Evolutionary conservation across 768 basidiomycete genomes (phyloP), one percentile per base, ranked within the genome.

Genomic region (Dacryopinax spathularia): DNA sequence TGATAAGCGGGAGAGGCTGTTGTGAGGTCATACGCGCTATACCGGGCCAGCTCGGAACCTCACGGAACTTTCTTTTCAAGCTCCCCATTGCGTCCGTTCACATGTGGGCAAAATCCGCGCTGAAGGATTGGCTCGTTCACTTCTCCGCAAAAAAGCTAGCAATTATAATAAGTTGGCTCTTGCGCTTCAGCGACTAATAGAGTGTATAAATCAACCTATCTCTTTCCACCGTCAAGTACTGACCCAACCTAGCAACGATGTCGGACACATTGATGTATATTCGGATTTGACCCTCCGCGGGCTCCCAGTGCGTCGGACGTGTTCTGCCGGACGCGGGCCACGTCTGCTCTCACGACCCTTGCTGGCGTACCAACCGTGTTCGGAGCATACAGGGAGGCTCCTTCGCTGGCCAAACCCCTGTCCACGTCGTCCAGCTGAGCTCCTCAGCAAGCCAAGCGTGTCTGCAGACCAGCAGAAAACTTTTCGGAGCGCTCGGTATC

Each of bases 51-150:
- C 48, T 56, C 48, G 48, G 48, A 56, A 56, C 48, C 48, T 27
- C 48, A 56, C 48, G 48, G 48, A 56, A 31, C 48, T 56, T 56
- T 56, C 31, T 56, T 56, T 56, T 56, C 48, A 56, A 56, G 48
- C 48, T 56, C 48, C 25, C 25, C 5, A 13, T 13, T 27, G 48
- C 22, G 3, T 56, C 48, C 48, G 48, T 6, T 20, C 29, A 15
- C 12, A 56, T 10, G 48, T 6, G 48, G 15, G 25, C 48, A 56
- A 56, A 56, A 56, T 56, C 48, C 48, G 48, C 48, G 48, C 25
- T 20, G 15, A 56, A 56, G 48, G 25, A 56, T 56, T 56, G 48
- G 48, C 48, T 56, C 13, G 13, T 29, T 13, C 6, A 29, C 48
- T 37, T 56, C 48, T 29, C 48, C 48, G 25, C 48, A 56, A 44